Conservation (phyloP, 192 early-diverging fungal genomes). For the Coemansia sp. region DNA sequence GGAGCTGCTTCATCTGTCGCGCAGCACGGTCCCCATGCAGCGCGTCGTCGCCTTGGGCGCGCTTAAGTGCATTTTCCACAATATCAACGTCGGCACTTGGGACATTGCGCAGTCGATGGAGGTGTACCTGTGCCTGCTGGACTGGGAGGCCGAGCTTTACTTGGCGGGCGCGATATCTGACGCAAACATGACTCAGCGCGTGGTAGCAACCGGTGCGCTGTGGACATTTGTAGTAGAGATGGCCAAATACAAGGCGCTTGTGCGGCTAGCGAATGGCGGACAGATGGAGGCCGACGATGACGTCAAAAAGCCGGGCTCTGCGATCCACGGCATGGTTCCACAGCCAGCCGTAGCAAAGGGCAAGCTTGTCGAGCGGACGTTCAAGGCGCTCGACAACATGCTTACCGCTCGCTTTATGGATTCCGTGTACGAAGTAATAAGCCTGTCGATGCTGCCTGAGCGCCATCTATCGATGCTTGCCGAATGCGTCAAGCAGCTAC, state of each 20-base stretch:
- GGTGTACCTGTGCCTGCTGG: constrained; percentile 34
- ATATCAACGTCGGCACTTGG: constrained; percentile 41
- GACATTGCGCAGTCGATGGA: constrained; percentile 25
- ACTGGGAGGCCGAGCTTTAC: constrained; percentile 51
- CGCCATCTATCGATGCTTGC: constrained; percentile 43
- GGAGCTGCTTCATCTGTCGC: constrained; percentile 77
- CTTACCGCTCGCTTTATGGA: constrained; percentile 32
- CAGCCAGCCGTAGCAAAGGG: constrained; percentile 35
- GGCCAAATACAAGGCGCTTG: constrained; percentile 38
- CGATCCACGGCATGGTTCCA: constrained; percentile 23
- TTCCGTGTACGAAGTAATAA: constrained; percentile 16
- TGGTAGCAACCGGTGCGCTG: constrained; percentile 23
- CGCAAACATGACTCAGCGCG: constrained; percentile 30
- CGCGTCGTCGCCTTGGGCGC: constrained; percentile 66
- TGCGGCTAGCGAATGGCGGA: constrained; percentile 37
- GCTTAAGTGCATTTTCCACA: constrained; percentile 61
- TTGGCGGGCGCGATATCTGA: constrained; percentile 30
- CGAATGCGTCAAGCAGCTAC: constrained; percentile 33
- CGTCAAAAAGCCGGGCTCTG: constrained; percentile 17
- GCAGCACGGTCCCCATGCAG: constrained; percentile 81
- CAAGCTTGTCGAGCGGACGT: constrained; percentile 36
- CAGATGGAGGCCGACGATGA: constrained; percentile 13
- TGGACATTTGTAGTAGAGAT: constrained; percentile 53
- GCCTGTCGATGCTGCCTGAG: constrained; percentile 30
- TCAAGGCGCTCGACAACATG: constrained; percentile 34